These are phyloP conservation scores for Mercurialis annua DNA, from an alignment of 345 rosid species.

Conservation along the genomic window DNA sequence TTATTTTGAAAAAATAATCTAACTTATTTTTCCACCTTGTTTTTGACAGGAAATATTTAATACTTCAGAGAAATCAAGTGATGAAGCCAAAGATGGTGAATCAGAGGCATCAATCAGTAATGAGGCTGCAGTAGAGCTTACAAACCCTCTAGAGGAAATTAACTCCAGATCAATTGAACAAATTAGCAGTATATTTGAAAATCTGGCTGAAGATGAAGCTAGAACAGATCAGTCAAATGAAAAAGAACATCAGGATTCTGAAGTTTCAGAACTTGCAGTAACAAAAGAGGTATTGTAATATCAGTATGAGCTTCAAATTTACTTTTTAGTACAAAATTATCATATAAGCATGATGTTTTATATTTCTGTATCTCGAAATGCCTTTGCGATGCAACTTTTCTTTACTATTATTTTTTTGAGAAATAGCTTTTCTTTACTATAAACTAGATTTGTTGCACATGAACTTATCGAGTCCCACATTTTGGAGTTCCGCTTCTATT, in stretches of 20 bases:
- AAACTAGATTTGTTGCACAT: too few species aligned
- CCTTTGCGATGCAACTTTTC: too few species aligned
- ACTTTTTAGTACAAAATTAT: background rate
- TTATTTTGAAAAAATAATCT: background rate
- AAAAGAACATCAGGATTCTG: constrained; percentile 10
- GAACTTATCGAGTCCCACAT: too few species aligned
- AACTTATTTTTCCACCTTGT: constrained; percentile 1
- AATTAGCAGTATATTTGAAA: constrained; percentile 8
- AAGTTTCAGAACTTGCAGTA: constrained; percentile 8
- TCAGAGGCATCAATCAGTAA: constrained; percentile 9
- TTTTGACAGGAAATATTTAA: constrained; percentile 29
- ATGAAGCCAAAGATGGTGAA: constrained; percentile 11
- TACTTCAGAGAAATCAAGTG: constrained; percentile 2
- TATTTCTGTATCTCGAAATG: too few species aligned
- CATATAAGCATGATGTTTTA: background rate
- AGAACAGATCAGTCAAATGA: constrained; percentile 7
- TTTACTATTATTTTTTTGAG: too few species aligned
- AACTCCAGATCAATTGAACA: constrained; percentile 4
- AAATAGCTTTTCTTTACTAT: too few species aligned
- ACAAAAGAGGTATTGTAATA: constrained; percentile 20
- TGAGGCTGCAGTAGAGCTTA: constrained; percentile 5
- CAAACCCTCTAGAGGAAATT: constrained; percentile 4
- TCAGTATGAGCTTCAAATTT: background rate
- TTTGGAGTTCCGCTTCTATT: too few species aligned
- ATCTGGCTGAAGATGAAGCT: constrained; percentile 4